Percentiles rank a stretch among this genome's conserved stretches.
These are phyloP conservation scores for Pestalotiopsis sp. DNA, from an alignment of 2,329 filamentous ascomycete genomes.

Conservation along the genomic window DNA sequence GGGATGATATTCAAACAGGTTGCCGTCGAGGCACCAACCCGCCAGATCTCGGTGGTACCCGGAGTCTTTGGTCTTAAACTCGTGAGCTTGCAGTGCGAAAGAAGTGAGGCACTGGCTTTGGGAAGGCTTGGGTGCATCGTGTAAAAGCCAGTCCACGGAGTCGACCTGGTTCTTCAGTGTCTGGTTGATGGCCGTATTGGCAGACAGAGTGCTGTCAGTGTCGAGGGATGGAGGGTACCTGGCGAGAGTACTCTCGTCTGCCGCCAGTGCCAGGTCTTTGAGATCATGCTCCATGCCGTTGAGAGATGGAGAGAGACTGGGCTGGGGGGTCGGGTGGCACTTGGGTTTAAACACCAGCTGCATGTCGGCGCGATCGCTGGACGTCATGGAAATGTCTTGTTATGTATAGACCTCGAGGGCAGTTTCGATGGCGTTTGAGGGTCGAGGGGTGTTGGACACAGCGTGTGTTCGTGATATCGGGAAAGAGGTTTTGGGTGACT, in stretches of 20 bases:
- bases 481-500: too few relatives aligned
- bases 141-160: slow-evolving; percentile 12
- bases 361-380: not conserved
- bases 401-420: not conserved
- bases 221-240: slow-evolving; percentile 8
- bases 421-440: not conserved
- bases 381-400: not conserved
- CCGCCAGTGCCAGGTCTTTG: not conserved
- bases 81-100: slow-evolving; percentile 18
- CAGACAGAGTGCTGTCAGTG: slow-evolving; percentile 5
- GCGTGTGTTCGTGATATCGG: too few relatives aligned
- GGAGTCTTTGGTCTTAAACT: slow-evolving; percentile 13
- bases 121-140: slow-evolving; percentile 13
- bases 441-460: not conserved
- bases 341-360: not conserved
- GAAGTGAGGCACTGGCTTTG: slow-evolving; percentile 17
- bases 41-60: slow-evolving; percentile 15
- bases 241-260: not conserved
- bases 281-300: not conserved
- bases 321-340: not conserved
- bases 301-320: not conserved
- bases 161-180: not conserved
- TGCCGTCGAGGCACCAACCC: slow-evolving; percentile 18
- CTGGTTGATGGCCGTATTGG: not conserved
- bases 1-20: not conserved